Evolutionary conservation across 257 asterid genomes (phyloP), one percentile per base, ranked within the genome.

Genomic region (Leonotis leonurus): DNA sequence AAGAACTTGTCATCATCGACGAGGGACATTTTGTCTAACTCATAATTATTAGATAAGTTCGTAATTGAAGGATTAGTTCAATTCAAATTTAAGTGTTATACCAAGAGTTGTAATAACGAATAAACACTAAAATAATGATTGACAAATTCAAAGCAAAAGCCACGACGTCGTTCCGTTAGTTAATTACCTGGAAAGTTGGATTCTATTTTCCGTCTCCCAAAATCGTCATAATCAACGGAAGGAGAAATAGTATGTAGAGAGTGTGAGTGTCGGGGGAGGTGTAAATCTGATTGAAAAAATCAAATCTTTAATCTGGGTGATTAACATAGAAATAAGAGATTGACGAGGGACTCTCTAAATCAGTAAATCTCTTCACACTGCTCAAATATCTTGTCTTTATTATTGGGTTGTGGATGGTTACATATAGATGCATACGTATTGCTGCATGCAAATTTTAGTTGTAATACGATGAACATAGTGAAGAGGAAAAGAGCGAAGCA

Each of bases 401-500:
- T n/a, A n/a, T n/a, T n/a, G n/a, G n/a, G n/a, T n/a, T n/a, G n/a
- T 52, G 20, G 48, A 37, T 69, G 24, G 14, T 57, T 29, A 55
- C 56, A 60, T 33, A 68, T 14, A n/a, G n/a, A 11, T 29, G 51
- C 56, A 69, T 67, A 73, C 73, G 77, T 69, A 73, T 62, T 44
- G 33, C 29, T 64, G 73, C 79, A 77, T 70, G 82, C 70, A 62
- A 25, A 8, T 64, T 53, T 29, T 52, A 18, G 62, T 13, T 51
- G 57, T 18, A 44, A 46, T 33, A 64, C 35, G 64, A 83, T 73
- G 89, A 69, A 43, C 44, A 74, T 51, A 78, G 74, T 40, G 62
- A 65, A 75, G 76, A 25, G 60, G 84, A 73, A 68, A 81, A 80
- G 84, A 74, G 77, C 62, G 36, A 63, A 71, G 54, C 63, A 58